Evolutionary conservation across 2,329 filamentous ascomycete genomes (phyloP).

Genomic region (Pleoardoris graminearum): DNA sequence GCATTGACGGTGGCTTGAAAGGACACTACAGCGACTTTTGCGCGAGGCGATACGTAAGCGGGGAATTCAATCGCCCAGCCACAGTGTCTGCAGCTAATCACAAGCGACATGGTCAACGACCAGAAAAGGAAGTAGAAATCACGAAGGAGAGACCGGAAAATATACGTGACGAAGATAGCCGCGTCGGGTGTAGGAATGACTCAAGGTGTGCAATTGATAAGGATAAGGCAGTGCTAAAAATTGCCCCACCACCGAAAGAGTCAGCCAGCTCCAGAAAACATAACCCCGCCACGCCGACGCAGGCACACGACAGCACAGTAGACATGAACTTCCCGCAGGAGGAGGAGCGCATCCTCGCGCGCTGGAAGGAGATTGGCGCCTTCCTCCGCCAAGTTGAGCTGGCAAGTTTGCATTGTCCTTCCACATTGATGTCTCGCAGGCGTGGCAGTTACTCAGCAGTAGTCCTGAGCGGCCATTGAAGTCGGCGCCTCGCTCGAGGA

Average conservation of each 20-base stretch:
- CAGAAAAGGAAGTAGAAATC: no score
- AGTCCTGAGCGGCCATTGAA: not conserved
- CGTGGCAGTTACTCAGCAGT: not conserved
- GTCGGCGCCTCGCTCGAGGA: not conserved
- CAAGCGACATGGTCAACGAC: no score
- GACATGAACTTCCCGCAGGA: conserved; percentile 92
- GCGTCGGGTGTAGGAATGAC: not conserved
- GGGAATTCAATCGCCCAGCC: no score
- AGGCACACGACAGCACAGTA: conserved; percentile 54
- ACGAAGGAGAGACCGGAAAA: no score
- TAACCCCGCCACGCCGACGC: conserved; percentile 28
- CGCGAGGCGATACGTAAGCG: no score
- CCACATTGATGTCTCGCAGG: not conserved
- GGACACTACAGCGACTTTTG: no score
- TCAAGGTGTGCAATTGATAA: conserved; percentile 25
- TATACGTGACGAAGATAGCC: not conserved
- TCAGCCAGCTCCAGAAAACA: conserved; percentile 32
- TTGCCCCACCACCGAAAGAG: conserved; percentile 24
- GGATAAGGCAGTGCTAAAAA: conserved; percentile 18
- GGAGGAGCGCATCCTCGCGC: conserved; percentile 80
- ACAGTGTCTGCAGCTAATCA: no score
- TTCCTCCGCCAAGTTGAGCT: conserved; percentile 88
- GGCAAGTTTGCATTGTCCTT: conserved; percentile 23
- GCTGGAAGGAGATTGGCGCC: conserved; percentile 90
- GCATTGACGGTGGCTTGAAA: no score